A percentile compares a stretch with the other conserved stretches of the same genome.
Conservation (phyloP, 2,329 filamentous ascomycete species). For the Talaromyces sp. region DNA sequence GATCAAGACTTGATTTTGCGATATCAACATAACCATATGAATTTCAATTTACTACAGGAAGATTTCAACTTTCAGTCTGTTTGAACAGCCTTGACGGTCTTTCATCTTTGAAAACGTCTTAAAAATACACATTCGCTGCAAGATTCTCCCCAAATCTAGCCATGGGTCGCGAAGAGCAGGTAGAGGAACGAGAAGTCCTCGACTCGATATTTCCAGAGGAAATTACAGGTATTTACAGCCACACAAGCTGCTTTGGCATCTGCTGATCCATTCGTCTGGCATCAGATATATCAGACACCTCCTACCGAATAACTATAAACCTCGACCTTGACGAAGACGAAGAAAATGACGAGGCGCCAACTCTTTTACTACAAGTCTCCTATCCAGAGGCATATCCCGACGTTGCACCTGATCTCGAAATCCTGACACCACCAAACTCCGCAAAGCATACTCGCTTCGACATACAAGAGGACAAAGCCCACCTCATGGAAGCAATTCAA, state of each 20-base stretch:
- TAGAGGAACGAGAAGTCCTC: conserved; percentile 94
- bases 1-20: conserved; percentile 4
- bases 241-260: background rate
- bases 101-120: background rate
- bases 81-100: background rate
- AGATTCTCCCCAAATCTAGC: conserved; percentile 24
- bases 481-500: conserved; percentile 67
- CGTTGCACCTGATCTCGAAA: conserved; percentile 75
- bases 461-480: conserved; percentile 73
- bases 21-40: conserved; percentile 17
- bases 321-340: conserved; percentile 72
- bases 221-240: conserved; percentile 68
- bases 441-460: conserved; percentile 71
- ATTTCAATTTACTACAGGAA: background rate
- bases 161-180: conserved; percentile 74
- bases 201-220: conserved; percentile 98
- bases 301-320: conserved; percentile 82
- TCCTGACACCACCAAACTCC: conserved; percentile 70
- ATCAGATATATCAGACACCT: conserved; percentile 81
- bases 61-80: background rate
- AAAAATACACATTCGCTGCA: background rate
- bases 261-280: conserved; percentile 23
- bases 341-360: conserved; percentile 61
- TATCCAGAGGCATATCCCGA: conserved; percentile 93
- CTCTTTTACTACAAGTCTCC: conserved; percentile 76